phyloP scores from a whole-genome alignment of 2,329 filamentous ascomycete genomes.

The Aspergillus fructus region DNA sequence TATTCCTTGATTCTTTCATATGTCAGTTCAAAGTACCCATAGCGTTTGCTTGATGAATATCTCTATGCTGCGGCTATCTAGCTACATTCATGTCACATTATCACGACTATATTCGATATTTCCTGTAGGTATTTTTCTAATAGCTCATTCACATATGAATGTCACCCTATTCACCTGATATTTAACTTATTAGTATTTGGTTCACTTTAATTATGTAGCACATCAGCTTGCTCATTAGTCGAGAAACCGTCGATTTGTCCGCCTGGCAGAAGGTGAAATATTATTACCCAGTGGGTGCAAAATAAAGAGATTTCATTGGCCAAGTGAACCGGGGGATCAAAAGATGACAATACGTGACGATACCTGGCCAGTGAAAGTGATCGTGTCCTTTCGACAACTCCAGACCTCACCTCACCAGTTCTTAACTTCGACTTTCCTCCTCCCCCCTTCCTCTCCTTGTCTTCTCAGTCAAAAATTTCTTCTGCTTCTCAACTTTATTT shows the following conservation, averaged over 20 bases:
- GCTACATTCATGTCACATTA: constrained; percentile 16
- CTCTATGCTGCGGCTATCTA: constrained; percentile 4
- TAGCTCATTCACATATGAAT: neutral
- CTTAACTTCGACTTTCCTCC: constrained; percentile 8
- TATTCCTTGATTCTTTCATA: neutral
- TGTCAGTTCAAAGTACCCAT: constrained; percentile 17
- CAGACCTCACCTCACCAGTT: constrained; percentile 19
- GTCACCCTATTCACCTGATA: neutral
- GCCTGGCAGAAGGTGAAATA: neutral
- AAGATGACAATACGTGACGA: constrained; percentile 18
- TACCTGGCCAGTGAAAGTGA: constrained; percentile 18
- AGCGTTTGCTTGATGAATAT: constrained; percentile 20
- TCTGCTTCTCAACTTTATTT: constrained; percentile 15
- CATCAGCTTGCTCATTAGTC: neutral
- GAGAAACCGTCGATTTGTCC: neutral
- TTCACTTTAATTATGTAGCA: too few species aligned
- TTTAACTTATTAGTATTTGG: too few species aligned
- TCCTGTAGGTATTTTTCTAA: constrained; percentile 16
- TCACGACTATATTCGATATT: constrained; percentile 19
- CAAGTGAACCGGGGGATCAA: constrained; percentile 2
- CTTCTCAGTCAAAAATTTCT: constrained; percentile 11
- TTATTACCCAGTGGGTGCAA: neutral
- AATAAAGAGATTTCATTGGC: neutral
- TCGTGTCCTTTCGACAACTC: constrained; percentile 27
- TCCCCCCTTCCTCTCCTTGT: constrained; percentile 12